phyloP scores from a whole-genome alignment of 345 rosid species.

The Brassica carinata region DNA sequence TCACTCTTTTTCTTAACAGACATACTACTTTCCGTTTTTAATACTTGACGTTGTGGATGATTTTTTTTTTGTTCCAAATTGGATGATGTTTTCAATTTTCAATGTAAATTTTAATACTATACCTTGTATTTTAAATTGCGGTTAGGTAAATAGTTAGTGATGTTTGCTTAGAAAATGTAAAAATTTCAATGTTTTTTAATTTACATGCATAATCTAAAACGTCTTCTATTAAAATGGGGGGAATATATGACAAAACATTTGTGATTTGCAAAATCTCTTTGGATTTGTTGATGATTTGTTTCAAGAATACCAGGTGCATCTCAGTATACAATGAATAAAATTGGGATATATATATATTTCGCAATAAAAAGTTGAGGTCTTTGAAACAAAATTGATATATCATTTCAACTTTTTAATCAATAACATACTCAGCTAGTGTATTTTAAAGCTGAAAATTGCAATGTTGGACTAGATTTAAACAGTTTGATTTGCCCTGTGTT shows the following conservation, averaged over 20 bases:
- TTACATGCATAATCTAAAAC: too few species aligned
- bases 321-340: not conserved
- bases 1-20: not conserved
- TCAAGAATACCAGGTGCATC: not conserved
- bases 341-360: not conserved
- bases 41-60: too few species aligned
- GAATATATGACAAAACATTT: not conserved
- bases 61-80: too few species aligned
- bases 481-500: not conserved
- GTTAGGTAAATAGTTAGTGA: too few species aligned
- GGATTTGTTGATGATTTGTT: not conserved
- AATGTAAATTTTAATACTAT: too few species aligned
- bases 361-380: not conserved
- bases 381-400: not conserved
- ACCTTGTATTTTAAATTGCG: too few species aligned
- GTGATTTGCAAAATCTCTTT: not conserved
- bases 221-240: too few species aligned
- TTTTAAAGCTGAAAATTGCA: not conserved
- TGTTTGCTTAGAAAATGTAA: too few species aligned
- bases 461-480: not conserved
- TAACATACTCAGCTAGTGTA: not conserved
- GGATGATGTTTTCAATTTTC: too few species aligned
- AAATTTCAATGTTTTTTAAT: too few species aligned
- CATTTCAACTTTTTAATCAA: not conserved
- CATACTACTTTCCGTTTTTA: too few species aligned